A percentile compares a stretch with the other conserved stretches of the same genome.
Evolutionary conservation across 2,329 filamentous ascomycete species (phyloP).

Genomic region (Cercospora sp.): DNA sequence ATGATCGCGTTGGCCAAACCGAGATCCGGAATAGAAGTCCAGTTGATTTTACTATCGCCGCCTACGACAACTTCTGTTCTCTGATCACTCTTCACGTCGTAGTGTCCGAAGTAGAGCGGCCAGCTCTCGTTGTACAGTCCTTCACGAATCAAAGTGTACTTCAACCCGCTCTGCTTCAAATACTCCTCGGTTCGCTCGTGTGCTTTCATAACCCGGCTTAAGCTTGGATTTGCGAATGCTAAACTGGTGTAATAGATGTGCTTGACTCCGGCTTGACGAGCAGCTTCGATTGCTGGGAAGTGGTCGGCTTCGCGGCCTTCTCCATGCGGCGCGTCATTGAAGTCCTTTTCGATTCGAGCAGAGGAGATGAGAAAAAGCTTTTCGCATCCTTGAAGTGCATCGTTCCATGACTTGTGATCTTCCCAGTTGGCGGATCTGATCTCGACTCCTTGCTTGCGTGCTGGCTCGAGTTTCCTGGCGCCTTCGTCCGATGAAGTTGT

Average conservation of each 20-base stretch:
- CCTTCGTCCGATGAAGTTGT: slow-evolving; percentile 39
- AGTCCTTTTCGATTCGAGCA: slow-evolving; percentile 48
- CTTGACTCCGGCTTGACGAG: slow-evolving; percentile 42
- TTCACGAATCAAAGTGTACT: slow-evolving; percentile 45
- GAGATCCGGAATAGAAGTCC: slow-evolving; percentile 48
- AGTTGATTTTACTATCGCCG: slow-evolving; percentile 46
- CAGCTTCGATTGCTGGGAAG: slow-evolving; percentile 46
- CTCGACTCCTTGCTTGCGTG: slow-evolving; percentile 31
- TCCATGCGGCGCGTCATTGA: slow-evolving; percentile 44
- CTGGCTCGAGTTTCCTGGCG: slow-evolving; percentile 30
- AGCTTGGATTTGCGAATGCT: slow-evolving; percentile 45
- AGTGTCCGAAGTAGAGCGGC: slow-evolving; percentile 51
- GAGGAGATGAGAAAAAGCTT: slow-evolving; percentile 50
- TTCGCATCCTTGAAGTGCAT: slow-evolving; percentile 42
- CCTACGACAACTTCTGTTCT: slow-evolving; percentile 41
- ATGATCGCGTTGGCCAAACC: slow-evolving; percentile 46
- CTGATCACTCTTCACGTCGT: slow-evolving; percentile 39
- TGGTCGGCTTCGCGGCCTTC: slow-evolving; percentile 49
- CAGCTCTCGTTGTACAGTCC: slow-evolving; percentile 50
- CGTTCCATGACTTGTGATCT: slow-evolving; percentile 36
- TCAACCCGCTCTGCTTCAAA: slow-evolving; percentile 33
- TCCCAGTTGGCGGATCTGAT: slow-evolving; percentile 46
- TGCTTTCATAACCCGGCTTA: slow-evolving; percentile 48
- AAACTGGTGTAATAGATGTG: slow-evolving; percentile 52
- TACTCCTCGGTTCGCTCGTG: slow-evolving; percentile 49